Evolutionary conservation across 2,329 filamentous ascomycete species (phyloP), one percentile per base, ranked within the genome.

Genomic region (Clarireedia hainanense): DNA sequence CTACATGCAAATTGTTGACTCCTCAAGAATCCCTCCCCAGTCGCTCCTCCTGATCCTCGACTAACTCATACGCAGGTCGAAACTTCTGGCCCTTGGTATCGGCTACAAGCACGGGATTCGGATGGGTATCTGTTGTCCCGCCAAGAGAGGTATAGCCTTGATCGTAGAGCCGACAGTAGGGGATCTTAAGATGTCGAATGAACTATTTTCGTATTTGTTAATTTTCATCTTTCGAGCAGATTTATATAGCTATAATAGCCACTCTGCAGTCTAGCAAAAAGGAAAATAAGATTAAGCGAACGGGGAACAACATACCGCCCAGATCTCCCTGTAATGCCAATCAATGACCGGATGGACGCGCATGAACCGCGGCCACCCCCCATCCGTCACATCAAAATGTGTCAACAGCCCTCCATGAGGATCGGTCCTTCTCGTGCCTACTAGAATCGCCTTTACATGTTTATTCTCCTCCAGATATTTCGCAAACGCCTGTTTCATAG

Each of bases 271-370:
- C 14, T 17, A 27, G 43, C 3, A 30, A 17, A 27, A 27, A 24
- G 14, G 24, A 6, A 45, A 24, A 17, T 24, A 5, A n/a, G 30
- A 6, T 36, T 23, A 5, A 40, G 26, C n/a, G 7, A 40, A 43
- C 15, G 36, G 20, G 50, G 23, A 51, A 49, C 65, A 67, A 78
- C 89, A 76, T 68, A 95, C 91, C 17, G 85, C 83, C 94, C 94
- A 97, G 53, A 97, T 92, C 70, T 97, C 92, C 10, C 83, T 81
- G 71, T 96, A 96, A 70, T 94, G 89, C 94, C 94, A 99, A 72
- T 99, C 94, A 67, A 99, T 91, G 9, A 99, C 88, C 0, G 94
- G 92, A 71, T 99, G 91, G 58, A 97, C 79, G 57, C 94, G 83
- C 85, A 97, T 91, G 67, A 97, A 96, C 45, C 78, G 75, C 37